These are phyloP conservation scores for Scedosporium boydii DNA, from an alignment of 2,329 filamentous ascomycete genomes.

Conservation along the genomic window DNA sequence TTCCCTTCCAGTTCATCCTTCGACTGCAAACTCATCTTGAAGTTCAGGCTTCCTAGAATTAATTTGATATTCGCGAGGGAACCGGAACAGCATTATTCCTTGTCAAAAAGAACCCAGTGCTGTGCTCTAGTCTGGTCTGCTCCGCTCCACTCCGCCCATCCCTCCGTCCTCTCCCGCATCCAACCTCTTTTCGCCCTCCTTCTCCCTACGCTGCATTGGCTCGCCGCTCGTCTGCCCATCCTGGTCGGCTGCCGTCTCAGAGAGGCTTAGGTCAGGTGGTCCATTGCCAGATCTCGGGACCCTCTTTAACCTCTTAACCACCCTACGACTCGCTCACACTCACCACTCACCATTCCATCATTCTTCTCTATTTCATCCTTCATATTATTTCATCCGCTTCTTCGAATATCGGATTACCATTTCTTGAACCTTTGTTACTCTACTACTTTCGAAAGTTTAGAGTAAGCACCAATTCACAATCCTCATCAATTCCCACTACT, in stretches of 20 bases:
- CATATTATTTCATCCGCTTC: too few species aligned
- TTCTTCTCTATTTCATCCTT: not conserved
- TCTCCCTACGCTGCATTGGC: not conserved
- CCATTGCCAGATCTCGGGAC: not conserved
- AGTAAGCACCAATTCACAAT: too few species aligned
- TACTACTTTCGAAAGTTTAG: too few species aligned
- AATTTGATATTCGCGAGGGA: not conserved
- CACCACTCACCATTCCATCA: not conserved
- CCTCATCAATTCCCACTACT: too few species aligned
- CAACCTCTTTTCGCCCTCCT: not conserved
- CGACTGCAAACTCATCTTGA: not conserved
- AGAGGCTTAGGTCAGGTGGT: slow-evolving; percentile 1
- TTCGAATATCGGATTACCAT: too few species aligned
- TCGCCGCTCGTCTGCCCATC: not conserved
- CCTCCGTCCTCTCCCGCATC: too few species aligned
- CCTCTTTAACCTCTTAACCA: not conserved
- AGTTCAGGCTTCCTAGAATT: not conserved
- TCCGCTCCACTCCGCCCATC: slow-evolving; percentile 11
- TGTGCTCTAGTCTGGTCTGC: not conserved
- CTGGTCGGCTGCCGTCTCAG: slow-evolving; percentile 1
- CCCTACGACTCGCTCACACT: not conserved
- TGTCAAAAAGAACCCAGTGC: not conserved
- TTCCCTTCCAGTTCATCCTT: not conserved
- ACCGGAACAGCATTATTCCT: not conserved
- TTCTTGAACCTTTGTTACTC: too few species aligned